These are phyloP conservation scores for Syzygium oleosum DNA, from an alignment of 345 rosid genomes.

Conservation along the genomic window DNA sequence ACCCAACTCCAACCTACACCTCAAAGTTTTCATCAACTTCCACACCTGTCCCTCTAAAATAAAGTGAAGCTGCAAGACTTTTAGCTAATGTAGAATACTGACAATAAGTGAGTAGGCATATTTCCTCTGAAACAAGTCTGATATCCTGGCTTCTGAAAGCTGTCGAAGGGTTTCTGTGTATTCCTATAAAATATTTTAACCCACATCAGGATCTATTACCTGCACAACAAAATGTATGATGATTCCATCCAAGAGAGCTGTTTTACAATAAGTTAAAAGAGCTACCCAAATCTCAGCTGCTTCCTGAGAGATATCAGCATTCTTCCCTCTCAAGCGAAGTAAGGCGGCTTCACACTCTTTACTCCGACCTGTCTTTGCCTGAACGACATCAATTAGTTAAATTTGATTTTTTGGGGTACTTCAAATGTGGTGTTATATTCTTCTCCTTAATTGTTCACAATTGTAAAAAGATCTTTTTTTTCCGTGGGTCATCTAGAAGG, in stretches of 20 bases:
- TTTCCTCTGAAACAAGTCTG: constrained; percentile 29
- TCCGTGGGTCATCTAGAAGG: neutral
- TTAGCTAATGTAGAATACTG: neutral
- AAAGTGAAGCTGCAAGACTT: too few species aligned
- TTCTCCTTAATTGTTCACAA: neutral
- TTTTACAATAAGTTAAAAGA: neutral
- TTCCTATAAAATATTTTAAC: constrained; percentile 9
- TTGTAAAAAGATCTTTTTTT: neutral
- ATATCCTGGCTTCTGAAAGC: constrained; percentile 21
- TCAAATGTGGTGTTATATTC: neutral
- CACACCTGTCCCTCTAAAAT: neutral
- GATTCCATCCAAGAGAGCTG: neutral
- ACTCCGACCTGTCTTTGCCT: constrained; percentile 32
- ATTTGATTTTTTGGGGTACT: neutral
- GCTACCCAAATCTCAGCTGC: constrained; percentile 34
- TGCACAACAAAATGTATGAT: neutral
- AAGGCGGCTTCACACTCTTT: constrained; percentile 23
- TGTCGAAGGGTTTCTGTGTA: constrained; percentile 20
- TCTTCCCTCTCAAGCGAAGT: constrained; percentile 20
- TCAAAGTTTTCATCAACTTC: neutral
- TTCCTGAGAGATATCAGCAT: constrained; percentile 32
- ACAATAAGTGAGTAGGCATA: constrained; percentile 33
- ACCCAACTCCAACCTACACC: constrained; percentile 42
- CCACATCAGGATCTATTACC: neutral
- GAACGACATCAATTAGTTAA: neutral